Percentiles rank a stretch among this genome's conserved stretches.
phyloP scores from a whole-genome alignment of 2,329 filamentous ascomycete genomes.

The Cercospora zeae-maydis region DNA sequence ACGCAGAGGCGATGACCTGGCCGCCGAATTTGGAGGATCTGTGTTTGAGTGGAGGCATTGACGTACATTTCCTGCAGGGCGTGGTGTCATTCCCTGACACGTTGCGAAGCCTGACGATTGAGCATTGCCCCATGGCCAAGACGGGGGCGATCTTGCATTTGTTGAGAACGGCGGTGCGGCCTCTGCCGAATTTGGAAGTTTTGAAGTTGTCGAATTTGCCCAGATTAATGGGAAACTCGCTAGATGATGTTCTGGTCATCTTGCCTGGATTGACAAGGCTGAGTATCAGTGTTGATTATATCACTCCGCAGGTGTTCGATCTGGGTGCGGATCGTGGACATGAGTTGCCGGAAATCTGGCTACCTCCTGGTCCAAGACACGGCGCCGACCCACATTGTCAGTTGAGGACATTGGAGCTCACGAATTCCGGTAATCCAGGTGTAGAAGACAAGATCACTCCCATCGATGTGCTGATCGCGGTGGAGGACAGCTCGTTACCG shows the following conservation, averaged over 20 bases:
- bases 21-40: conserved; percentile 44
- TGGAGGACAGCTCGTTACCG: conserved; percentile 43
- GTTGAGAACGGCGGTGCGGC: conserved; percentile 34
- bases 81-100: conserved; percentile 34
- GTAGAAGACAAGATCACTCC: conserved; percentile 40
- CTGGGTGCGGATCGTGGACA: conserved; percentile 10
- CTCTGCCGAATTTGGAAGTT: conserved; percentile 33
- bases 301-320: conserved; percentile 42
- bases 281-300: conserved; percentile 47
- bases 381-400: conserved; percentile 29
- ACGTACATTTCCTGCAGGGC: conserved; percentile 41
- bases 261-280: conserved; percentile 41
- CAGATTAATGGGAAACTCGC: conserved; percentile 36
- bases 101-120: conserved; percentile 40
- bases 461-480: conserved; percentile 41
- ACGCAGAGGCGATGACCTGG: conserved; percentile 36
- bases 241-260: conserved; percentile 43
- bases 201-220: conserved; percentile 44
- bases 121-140: conserved; percentile 44
- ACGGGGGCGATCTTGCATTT: conserved; percentile 38
- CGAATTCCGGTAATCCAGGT: conserved; percentile 39
- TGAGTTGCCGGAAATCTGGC: not conserved
- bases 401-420: conserved; percentile 40
- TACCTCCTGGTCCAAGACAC: conserved; percentile 16
- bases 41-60: conserved; percentile 44